phyloP scores from a whole-genome alignment of 805 yeast species.

The Kuraishia ogatae region DNA sequence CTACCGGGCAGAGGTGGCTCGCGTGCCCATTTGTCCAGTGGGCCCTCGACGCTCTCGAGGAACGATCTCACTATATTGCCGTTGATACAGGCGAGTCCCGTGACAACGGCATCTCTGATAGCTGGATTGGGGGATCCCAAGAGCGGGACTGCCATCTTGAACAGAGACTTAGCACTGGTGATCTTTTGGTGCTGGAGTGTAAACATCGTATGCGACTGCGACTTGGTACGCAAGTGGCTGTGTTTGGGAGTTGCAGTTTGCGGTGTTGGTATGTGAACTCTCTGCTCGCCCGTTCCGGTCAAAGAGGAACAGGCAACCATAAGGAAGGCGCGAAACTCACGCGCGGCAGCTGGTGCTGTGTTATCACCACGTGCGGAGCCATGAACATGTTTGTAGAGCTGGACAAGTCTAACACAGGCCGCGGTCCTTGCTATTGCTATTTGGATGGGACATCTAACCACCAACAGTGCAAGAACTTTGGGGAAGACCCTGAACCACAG shows the following conservation, averaged over 20 bases:
- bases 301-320: constrained; percentile 88
- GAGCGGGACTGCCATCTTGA: constrained; percentile 79
- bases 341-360: constrained; percentile 14
- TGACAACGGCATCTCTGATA: constrained; percentile 79
- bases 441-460: constrained; percentile 81
- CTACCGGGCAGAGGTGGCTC: constrained; percentile 16
- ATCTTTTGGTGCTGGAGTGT: constrained; percentile 86
- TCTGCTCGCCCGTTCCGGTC: constrained; percentile 84
- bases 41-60: constrained; percentile 63
- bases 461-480: constrained; percentile 57
- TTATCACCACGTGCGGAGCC: constrained; percentile 39
- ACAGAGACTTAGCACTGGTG: constrained; percentile 85
- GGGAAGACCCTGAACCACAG: constrained; percentile 93
- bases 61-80: constrained; percentile 81
- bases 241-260: constrained; percentile 26
- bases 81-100: constrained; percentile 84
- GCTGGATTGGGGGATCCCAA: constrained; percentile 59
- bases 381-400: constrained; percentile 63
- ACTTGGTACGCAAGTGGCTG: constrained; percentile 60
- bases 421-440: constrained; percentile 88
- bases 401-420: constrained; percentile 83
- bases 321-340: constrained; percentile 55
- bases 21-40: constrained; percentile 47
- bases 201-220: constrained; percentile 44
- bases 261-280: constrained; percentile 57